Evolutionary conservation across 1,139 yeast genomes (phyloP).

Genomic region (Debaryomycetaceae sp.): DNA sequence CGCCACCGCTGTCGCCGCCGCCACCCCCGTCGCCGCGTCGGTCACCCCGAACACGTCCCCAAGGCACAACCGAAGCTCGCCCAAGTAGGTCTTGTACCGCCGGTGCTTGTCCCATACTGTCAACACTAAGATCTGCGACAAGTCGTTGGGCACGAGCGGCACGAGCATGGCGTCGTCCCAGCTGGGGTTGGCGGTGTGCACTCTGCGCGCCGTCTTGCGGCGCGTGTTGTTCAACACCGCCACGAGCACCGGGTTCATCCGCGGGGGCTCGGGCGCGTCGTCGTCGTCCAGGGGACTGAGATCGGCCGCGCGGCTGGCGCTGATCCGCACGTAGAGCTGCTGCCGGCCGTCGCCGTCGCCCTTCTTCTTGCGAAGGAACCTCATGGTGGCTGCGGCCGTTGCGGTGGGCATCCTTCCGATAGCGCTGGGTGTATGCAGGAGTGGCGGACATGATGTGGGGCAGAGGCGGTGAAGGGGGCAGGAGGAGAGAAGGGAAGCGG

Average conservation of each 20-base stretch:
- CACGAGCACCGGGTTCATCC: conserved; percentile 33
- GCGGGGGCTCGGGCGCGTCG: conserved; percentile 5
- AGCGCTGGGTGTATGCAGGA: too few species aligned
- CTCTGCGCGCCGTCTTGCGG: conserved; percentile 30
- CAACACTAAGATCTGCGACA: conserved; percentile 27
- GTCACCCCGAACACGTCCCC: conserved; percentile 38
- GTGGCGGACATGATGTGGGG: too few species aligned
- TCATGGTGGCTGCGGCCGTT: too few species aligned
- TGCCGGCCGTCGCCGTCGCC: too few species aligned
- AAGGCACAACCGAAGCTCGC: conserved; percentile 50
- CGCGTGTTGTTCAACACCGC: conserved; percentile 29
- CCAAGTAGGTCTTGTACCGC: conserved; percentile 47
- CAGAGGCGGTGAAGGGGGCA: too few species aligned
- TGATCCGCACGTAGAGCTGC: conserved; percentile 28
- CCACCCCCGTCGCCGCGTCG: conserved; percentile 12
- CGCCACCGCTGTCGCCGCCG: conserved; percentile 9
- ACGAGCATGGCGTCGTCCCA: conserved; percentile 40
- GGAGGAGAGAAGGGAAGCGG: too few species aligned
- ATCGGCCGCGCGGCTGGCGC: conserved; percentile 40
- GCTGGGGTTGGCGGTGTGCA: conserved; percentile 38
- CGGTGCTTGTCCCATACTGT: conserved; percentile 46
- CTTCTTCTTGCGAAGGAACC: too few species aligned
- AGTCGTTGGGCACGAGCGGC: conserved; percentile 27
- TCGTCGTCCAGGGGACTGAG: conserved; percentile 17
- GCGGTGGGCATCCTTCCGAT: too few species aligned